Base-by-base conservation (phyloP, 495 filamentous ascomycete genomes). In the Jackrogersella minutella region DNA sequence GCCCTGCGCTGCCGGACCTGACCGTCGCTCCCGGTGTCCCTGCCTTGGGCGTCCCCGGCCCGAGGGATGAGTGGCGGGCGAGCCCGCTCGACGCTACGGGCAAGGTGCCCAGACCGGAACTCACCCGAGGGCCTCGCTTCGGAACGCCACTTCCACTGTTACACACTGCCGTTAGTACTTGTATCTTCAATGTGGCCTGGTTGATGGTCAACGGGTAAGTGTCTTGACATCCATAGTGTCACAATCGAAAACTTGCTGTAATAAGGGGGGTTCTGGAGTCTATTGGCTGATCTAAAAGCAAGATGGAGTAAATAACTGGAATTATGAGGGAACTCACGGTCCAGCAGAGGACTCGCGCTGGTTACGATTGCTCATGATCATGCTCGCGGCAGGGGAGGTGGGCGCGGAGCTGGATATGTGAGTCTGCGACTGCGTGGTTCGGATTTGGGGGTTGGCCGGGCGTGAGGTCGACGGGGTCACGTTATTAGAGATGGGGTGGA, bases 11-110 rank as follows among this genome's bases (percentile, higher is more conserved):
- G 24, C 91, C 91, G 1, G 88, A 89, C 26, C 91, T 84, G 46
- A 81, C 85, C 9, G 79, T 70, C 8, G 79, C 80, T 1, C 76
- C 74, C 5, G 90, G 89, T 11, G 90, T 89, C 0, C 85, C 86
- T 2, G 85, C 84, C 76, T 95, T 95, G n/a, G 93, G 93, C 2
- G 92, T 97, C 6, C 90, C 90, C 0, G 91, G 93, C 2, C 92
- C 91, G 4, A 93, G 76, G 2, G 92, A 96, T 0, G 90, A 86
- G 74, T 96, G 93, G 0, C 93, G 87, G 1, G 81, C 86, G 3
- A 96, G 84, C 28, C 85, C 87, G 44, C 91, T 93, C 0, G 91
- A 89, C 2, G 89, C 84, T 0, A 83, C 74, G 0, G 92, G 90
- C 2, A 93, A 75, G 10, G 82, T 85, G 17, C 88, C 86, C 6